Evolutionary conservation across 768 basidiomycete species (phyloP).

Genomic region (Sarcodon aspratus): DNA sequence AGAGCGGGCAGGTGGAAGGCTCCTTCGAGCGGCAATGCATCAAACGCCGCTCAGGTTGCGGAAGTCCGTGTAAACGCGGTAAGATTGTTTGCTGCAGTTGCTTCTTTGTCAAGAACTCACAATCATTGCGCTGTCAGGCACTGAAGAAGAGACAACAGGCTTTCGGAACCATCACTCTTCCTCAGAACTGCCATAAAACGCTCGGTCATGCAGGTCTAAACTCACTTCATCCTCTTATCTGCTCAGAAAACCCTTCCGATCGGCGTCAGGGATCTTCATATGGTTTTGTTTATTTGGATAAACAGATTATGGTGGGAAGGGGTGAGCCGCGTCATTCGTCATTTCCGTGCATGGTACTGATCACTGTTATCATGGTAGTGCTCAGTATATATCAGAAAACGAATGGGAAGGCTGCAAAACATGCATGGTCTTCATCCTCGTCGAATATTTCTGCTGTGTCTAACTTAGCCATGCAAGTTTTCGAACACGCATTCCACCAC

Average conservation of each 20-base stretch:
- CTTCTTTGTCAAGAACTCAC: background rate
- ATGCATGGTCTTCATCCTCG: background rate
- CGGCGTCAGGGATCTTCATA: background rate
- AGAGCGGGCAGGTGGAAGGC: background rate
- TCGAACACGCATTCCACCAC: background rate
- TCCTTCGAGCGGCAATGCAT: background rate
- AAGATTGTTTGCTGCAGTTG: background rate
- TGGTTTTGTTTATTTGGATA: background rate
- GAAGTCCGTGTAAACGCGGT: background rate
- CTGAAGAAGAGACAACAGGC: background rate
- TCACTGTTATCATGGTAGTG: background rate
- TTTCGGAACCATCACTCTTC: too few relatives aligned
- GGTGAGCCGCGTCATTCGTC: background rate
- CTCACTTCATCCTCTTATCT: background rate
- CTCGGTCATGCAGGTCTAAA: background rate
- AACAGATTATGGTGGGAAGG: background rate
- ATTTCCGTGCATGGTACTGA: too few relatives aligned
- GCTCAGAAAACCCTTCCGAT: background rate
- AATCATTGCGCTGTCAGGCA: background rate
- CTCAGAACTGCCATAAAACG: background rate
- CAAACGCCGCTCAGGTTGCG: background rate
- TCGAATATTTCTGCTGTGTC: slow-evolving; percentile 1
- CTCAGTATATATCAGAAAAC: background rate
- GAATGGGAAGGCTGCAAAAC: slow-evolving; percentile 2
- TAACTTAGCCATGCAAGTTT: background rate